phyloP scores from a whole-genome alignment of 495 filamentous ascomycete species.

The Aspergillus asperescens region DNA sequence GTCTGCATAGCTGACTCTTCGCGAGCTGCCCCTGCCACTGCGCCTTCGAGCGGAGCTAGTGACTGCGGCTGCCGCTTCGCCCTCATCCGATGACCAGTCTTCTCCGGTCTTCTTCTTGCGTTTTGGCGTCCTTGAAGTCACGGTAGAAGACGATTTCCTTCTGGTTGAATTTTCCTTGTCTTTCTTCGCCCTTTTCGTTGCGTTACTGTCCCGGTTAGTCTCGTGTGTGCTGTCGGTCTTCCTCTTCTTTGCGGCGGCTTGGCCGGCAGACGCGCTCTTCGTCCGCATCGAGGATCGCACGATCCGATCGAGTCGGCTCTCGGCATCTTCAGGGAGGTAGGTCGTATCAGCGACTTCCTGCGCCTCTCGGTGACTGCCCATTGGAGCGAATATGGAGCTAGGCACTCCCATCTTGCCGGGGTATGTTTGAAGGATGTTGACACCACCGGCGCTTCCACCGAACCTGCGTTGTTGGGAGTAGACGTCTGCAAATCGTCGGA shows the following conservation, averaged over 20 bases:
- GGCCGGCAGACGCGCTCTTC: conserved; percentile 27
- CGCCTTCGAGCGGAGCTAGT: conserved; percentile 33
- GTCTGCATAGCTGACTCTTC: conserved; percentile 50
- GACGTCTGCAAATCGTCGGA: conserved; percentile 69
- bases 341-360: conserved; percentile 78
- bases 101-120: conserved; percentile 42
- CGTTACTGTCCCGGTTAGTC: conserved; percentile 26
- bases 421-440: conserved; percentile 71
- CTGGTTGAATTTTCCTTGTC: conserved; percentile 30
- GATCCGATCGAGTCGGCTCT: conserved; percentile 68
- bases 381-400: conserved; percentile 64
- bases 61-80: conserved; percentile 14
- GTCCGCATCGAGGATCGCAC: conserved; percentile 45
- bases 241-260: conserved; percentile 38
- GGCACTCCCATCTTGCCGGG: conserved; percentile 78
- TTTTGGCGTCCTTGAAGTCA: conserved; percentile 39
- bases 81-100: conserved; percentile 41
- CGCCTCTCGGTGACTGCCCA: conserved; percentile 71
- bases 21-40: conserved; percentile 34
- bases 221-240: conserved; percentile 39
- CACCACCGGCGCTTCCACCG: conserved; percentile 59
- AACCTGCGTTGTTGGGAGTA: conserved; percentile 47
- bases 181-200: conserved; percentile 43
- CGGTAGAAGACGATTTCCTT: conserved; percentile 36
- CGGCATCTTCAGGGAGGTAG: conserved; percentile 74